Evolutionary conservation across 2,329 filamentous ascomycete genomes (phyloP), one percentile per base, ranked within the genome.

Genomic region (Sclerotinia trifoliorum): DNA sequence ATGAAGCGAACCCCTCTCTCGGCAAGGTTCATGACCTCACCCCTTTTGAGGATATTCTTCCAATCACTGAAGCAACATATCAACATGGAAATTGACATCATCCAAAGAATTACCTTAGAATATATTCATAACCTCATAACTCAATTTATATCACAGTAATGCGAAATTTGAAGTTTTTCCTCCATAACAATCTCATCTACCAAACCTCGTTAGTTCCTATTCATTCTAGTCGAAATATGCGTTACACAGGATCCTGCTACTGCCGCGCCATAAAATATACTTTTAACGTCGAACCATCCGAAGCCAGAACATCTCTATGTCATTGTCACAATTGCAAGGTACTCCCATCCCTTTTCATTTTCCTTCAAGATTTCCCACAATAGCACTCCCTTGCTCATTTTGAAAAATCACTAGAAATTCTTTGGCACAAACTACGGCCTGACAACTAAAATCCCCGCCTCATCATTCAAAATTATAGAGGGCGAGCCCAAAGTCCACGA

Each of bases 301-400:
- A 85, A 32, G 83, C 83, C 2, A 77, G 83, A 29, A 84, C 83
- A 1, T 83, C 80, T 13, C 72, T 86, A 21, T 86, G 84, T 71
- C 83, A 86, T 74, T 86, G 84, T 72, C 70, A 74, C 24, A 84
- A 81, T 72, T 86, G 84, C 78, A 85, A 83, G 75, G 80, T 81
- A 70, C 42, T 44, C 62, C 26, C 48, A 24, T 35, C 6, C 32
- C 32, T 7, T 35, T 24, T 44, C 69, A 42, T 70, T 70, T 21
- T 65, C 21, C 55, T 54, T 42, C 39, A 29, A 44, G 60, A 11
- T 51, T 68, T 2, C n/a, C 29, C 51, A 11, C 8, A 10, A 11
- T 13, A 13, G 11, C 35, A 3, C 3, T 39, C 35, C 35, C 35
- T 64, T 39, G 24, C 39, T 55, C 54, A 63, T 44, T 17, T 39